Conservation (phyloP, 2,329 filamentous ascomycete species). For the Westerdykella aurantiaca region DNA sequence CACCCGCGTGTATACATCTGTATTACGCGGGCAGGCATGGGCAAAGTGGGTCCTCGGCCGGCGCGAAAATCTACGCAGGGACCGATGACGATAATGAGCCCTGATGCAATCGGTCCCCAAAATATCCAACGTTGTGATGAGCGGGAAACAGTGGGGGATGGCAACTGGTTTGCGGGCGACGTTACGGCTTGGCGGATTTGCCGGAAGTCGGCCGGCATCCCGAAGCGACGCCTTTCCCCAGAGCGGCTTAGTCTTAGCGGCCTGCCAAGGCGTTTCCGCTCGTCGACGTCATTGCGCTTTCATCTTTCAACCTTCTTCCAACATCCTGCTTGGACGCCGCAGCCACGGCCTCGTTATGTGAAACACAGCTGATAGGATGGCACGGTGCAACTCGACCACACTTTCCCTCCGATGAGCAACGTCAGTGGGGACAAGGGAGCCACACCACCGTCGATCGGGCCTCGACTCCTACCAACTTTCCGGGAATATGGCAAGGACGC, state of each 20-base stretch:
- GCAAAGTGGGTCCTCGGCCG: too few relatives aligned
- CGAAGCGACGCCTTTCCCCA: background rate
- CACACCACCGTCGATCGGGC: slow-evolving; percentile 26
- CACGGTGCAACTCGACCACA: slow-evolving; percentile 3
- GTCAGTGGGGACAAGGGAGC: slow-evolving; percentile 13
- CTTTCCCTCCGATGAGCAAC: slow-evolving; percentile 16
- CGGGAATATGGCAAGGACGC: background rate
- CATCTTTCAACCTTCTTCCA: background rate
- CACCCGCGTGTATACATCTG: too few relatives aligned
- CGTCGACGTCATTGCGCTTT: slow-evolving; percentile 5
- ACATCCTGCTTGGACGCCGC: slow-evolving; percentile 1
- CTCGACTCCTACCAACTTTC: slow-evolving; percentile 11
- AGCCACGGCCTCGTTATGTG: slow-evolving; percentile 6
- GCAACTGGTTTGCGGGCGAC: too few relatives aligned
- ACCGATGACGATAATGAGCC: too few relatives aligned
- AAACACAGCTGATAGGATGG: slow-evolving; percentile 15
- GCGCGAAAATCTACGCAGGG: too few relatives aligned
- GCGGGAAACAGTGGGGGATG: too few relatives aligned
- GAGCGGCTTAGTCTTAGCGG: background rate
- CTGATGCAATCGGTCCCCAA: too few relatives aligned
- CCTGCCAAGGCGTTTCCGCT: background rate
- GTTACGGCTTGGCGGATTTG: too few relatives aligned
- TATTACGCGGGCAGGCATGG: too few relatives aligned
- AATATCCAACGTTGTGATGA: too few relatives aligned
- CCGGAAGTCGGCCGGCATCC: background rate